phyloP scores from a whole-genome alignment of 768 basidiomycete species.

The Hygrophorus russula region DNA sequence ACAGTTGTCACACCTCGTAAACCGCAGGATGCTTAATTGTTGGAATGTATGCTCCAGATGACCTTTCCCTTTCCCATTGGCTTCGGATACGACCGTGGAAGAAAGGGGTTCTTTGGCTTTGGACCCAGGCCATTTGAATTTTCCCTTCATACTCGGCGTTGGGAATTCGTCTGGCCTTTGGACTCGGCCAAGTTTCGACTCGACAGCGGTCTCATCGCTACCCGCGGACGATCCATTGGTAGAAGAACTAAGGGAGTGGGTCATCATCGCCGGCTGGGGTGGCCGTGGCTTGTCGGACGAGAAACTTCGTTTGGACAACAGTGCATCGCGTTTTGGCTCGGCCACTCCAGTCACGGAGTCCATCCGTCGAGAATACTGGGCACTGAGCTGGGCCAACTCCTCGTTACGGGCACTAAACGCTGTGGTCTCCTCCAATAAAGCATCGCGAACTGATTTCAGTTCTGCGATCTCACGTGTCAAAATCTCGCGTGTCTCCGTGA shows the following conservation, averaged over 20 bases:
- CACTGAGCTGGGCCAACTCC: constrained; percentile 79
- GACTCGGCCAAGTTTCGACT: constrained; percentile 19
- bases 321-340: constrained; percentile 18
- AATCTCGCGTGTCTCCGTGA: constrained; percentile 72
- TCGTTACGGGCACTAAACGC: constrained; percentile 87
- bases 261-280: constrained; percentile 11
- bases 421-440: constrained; percentile 85
- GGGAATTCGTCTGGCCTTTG: constrained; percentile 36
- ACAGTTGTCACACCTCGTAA: constrained; percentile 91
- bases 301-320: constrained; percentile 9
- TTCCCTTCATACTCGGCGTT: constrained; percentile 39
- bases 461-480: constrained; percentile 76
- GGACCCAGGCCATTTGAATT: constrained; percentile 59
- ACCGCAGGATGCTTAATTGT: constrained; percentile 76
- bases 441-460: constrained; percentile 75
- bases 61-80: constrained; percentile 26
- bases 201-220: constrained; percentile 37
- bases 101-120: constrained; percentile 36
- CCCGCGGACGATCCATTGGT: constrained; percentile 33
- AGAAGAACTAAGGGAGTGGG: constrained; percentile 31
- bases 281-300: constrained; percentile 19
- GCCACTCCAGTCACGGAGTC: constrained; percentile 28
- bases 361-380: constrained; percentile 70
- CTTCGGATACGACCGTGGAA: constrained; percentile 18
- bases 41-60: constrained; percentile 76